Percentiles rank a stretch among this genome's conserved stretches.
Conservation (phyloP, 495 filamentous ascomycete genomes). For the Neurospora sp. region DNA sequence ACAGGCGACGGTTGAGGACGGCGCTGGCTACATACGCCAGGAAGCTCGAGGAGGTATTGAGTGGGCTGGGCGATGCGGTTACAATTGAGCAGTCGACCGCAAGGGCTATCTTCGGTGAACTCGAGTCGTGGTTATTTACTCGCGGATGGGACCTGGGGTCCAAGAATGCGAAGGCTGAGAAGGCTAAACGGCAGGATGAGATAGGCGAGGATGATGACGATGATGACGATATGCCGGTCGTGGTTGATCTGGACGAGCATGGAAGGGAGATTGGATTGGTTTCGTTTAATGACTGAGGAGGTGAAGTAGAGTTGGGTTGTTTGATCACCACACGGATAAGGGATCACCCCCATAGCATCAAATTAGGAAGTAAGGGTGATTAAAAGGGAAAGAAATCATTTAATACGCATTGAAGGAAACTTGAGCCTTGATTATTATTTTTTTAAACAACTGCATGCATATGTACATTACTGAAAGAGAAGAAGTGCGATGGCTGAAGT, state of each 20-base stretch:
- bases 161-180: not conserved
- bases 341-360: not conserved
- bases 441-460: not conserved
- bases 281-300: constrained; percentile 24
- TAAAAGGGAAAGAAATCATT: not conserved
- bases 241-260: constrained; percentile 57
- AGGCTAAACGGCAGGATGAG: constrained; percentile 35
- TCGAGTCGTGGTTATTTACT: constrained; percentile 35
- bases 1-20: constrained; percentile 19
- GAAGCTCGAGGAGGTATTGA: constrained; percentile 27
- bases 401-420: not conserved
- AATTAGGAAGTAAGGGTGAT: not conserved
- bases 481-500: not conserved
- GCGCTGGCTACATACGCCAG: constrained; percentile 34
- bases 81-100: constrained; percentile 24
- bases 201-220: constrained; percentile 72
- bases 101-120: constrained; percentile 26
- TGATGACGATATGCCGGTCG: constrained; percentile 76
- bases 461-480: not conserved
- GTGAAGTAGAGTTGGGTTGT: not conserved
- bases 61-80: constrained; percentile 15
- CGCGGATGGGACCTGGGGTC: constrained; percentile 36
- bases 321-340: not conserved
- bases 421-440: not conserved
- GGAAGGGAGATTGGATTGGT: constrained; percentile 41